A percentile compares a stretch with the other conserved stretches of the same genome.
Evolutionary conservation across 495 filamentous ascomycete species (phyloP).

Genomic region (Aspergillus campestris): DNA sequence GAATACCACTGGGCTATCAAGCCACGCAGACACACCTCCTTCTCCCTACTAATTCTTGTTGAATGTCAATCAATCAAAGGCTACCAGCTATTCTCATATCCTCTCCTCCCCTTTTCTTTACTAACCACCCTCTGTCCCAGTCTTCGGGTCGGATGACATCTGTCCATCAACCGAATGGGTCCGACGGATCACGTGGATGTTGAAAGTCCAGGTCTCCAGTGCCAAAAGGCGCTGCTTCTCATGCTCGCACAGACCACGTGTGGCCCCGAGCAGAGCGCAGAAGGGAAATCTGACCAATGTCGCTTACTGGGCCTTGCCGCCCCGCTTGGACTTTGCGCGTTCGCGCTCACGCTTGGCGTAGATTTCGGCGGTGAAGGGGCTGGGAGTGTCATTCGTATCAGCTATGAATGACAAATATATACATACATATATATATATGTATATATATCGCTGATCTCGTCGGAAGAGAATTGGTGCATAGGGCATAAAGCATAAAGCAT

Average conservation of each 20-base stretch:
- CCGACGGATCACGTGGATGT: constrained; percentile 23
- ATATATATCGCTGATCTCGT: background rate
- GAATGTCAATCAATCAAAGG: too few species aligned
- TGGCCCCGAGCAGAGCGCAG: too few species aligned
- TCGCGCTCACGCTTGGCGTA: constrained; percentile 73
- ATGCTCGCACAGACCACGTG: background rate
- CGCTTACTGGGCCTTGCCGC: constrained; percentile 33
- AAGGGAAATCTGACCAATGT: background rate
- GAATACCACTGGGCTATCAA: too few species aligned
- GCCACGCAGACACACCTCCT: too few species aligned
- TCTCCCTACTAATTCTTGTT: too few species aligned
- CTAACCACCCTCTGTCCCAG: too few species aligned
- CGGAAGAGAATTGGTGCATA: background rate
- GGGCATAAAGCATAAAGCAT: background rate
- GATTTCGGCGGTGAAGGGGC: constrained; percentile 90
- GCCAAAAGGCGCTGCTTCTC: background rate
- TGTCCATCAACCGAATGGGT: constrained; percentile 1
- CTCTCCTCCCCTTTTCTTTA: background rate
- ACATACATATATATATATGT: background rate
- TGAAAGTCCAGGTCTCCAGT: constrained; percentile 21
- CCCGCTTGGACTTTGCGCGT: constrained; percentile 31
- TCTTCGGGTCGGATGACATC: too few species aligned
- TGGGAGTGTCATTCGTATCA: constrained; percentile 13
- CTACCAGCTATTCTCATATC: background rate
- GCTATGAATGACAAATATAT: too few species aligned